phyloP scores from a whole-genome alignment of 768 basidiomycete species.

The Kockovaella imperatae region DNA sequence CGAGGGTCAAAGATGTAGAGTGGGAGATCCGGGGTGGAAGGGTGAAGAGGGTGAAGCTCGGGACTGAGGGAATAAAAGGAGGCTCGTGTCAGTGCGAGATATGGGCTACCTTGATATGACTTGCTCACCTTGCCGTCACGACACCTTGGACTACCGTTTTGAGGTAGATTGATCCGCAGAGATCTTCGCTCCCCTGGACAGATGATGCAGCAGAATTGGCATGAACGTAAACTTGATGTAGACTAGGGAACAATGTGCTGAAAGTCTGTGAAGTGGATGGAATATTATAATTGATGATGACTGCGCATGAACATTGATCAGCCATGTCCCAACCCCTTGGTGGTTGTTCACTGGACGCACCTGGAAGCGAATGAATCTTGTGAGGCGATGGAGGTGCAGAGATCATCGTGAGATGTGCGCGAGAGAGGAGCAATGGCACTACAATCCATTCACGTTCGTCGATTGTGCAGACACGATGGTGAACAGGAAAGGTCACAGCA shows the following conservation, averaged over 20 bases:
- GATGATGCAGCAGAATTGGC: constrained; percentile 18
- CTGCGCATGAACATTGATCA: constrained; percentile 10
- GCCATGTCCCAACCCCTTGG: neutral
- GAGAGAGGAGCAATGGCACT: no score
- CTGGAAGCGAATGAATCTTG: constrained; percentile 33
- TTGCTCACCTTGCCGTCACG: constrained; percentile 29
- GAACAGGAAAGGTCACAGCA: no score
- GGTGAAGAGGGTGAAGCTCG: constrained; percentile 22
- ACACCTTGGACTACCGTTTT: constrained; percentile 36
- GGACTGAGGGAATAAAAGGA: constrained; percentile 16
- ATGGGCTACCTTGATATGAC: neutral
- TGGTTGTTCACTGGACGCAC: constrained; percentile 8
- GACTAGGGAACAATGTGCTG: constrained; percentile 19
- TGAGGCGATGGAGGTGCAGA: no score
- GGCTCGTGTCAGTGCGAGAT: neutral
- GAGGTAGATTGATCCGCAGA: constrained; percentile 37
- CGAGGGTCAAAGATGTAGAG: constrained; percentile 39
- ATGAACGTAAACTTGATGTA: constrained; percentile 37
- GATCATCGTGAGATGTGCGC: no score
- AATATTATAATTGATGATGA: constrained; percentile 31
- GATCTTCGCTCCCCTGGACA: constrained; percentile 16
- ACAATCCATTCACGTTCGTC: no score
- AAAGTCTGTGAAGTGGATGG: constrained; percentile 27
- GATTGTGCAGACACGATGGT: no score
- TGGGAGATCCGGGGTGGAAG: constrained; percentile 22